phyloP scores from a whole-genome alignment of 805 yeast genomes.

The Yarrowia divulgata region DNA sequence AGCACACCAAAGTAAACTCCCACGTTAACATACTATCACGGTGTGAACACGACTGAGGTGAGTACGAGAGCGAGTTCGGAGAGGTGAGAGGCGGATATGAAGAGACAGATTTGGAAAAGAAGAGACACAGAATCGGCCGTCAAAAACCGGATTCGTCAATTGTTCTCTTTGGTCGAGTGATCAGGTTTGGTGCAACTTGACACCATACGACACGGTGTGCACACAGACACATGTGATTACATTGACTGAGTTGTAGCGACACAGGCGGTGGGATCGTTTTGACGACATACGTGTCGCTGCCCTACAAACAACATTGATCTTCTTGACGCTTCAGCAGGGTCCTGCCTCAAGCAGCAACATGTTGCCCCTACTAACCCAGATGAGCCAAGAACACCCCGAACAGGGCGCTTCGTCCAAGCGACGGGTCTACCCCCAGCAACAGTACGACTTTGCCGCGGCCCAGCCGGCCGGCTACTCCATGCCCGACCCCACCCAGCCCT shows the following conservation, averaged over 20 bases:
- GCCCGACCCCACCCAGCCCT: constrained; percentile 40
- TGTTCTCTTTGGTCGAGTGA: too few relatives aligned
- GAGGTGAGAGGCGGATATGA: neutral
- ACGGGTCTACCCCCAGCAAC: constrained; percentile 60
- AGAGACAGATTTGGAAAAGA: too few relatives aligned
- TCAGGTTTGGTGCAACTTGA: too few relatives aligned
- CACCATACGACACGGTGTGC: too few relatives aligned
- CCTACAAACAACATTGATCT: too few relatives aligned
- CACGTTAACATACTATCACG: constrained; percentile 38
- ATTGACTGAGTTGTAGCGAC: too few relatives aligned
- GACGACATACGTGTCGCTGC: too few relatives aligned
- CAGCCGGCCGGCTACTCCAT: constrained; percentile 40
- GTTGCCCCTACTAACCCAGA: constrained; percentile 1
- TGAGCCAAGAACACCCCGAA: constrained; percentile 38
- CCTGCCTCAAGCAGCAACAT: neutral
- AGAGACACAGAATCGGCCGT: too few relatives aligned
- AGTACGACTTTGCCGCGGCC: constrained; percentile 51
- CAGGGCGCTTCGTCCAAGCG: constrained; percentile 45
- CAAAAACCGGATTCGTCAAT: too few relatives aligned
- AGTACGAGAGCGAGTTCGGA: neutral
- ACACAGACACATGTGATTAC: too few relatives aligned
- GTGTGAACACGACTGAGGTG: constrained; percentile 39
- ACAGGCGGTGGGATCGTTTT: too few relatives aligned
- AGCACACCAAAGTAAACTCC: constrained; percentile 39
- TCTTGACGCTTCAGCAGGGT: neutral